Base-by-base conservation (phyloP, 805 yeast genomes). In the Suhomyces faveliae region DNA sequence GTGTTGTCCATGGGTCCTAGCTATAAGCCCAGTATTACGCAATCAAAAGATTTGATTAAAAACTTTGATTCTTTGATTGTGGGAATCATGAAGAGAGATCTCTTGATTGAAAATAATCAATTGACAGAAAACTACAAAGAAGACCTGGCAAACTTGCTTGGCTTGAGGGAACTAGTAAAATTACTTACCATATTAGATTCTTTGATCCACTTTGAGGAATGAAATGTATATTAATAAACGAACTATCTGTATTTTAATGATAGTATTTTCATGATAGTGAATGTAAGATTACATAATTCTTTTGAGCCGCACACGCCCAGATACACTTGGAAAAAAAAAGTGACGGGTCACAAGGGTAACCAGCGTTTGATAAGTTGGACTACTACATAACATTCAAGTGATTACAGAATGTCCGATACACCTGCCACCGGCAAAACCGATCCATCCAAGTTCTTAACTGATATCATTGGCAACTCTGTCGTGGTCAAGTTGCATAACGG, bases 401-500 rank as follows among this genome's bases (percentile, higher is more conserved):
- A 33, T 9, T 19, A 30, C 39, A 43, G 20, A 43, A 43, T 43
- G 52, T 15, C 47, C 13, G 48, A 46, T 33, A 29, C 35, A 27
- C 45, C 21, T 38, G 30, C 45, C 17, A 46, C 19, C 22, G 30
- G 40, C 35, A 70, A 71, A 48, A 67, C 78, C 22, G 85, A 81
- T 50, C 89, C 96, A 27, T 81, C 95, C n/a, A 76, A 80, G 40
- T 94, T 94, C 62, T 76, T 94, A 29, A 75, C 88, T 23, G 84
- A 83, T 42, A 85, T 94, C 49, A 84, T 87, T 21, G 96, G 96
- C 41, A 78, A 84, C 43, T 71, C 80, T 13, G 97, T 94, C 19
- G 71, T 84, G 35, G 97, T 94, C 23, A 89, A 87, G 64, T 79
- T 91, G 46, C 81, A 85, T 62, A 87, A 94, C 29, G 98, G 97